Conservation (phyloP, 345 rosid genomes). For the Pugionium dolabratum region DNA sequence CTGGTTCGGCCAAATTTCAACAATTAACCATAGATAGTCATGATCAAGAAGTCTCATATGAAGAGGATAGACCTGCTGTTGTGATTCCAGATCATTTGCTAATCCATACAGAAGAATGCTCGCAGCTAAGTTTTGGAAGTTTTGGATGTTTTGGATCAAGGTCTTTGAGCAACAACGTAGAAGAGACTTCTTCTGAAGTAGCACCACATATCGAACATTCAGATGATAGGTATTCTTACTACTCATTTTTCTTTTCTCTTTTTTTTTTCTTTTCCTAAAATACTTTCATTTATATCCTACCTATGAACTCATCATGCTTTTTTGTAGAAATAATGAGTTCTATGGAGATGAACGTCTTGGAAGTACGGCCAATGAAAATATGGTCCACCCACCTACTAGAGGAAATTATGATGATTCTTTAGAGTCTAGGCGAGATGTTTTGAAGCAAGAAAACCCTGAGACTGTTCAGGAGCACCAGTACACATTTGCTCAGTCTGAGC, state of each 20-base stretch:
- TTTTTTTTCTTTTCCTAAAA: background rate
- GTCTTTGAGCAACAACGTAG: slow-evolving; percentile 58
- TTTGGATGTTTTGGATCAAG: slow-evolving; percentile 70
- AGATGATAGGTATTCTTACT: slow-evolving; percentile 62
- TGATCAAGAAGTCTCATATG: slow-evolving; percentile 50
- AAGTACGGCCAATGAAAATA: slow-evolving; percentile 56
- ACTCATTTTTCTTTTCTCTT: background rate
- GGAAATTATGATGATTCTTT: slow-evolving; percentile 63
- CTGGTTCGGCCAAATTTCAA: slow-evolving; percentile 58
- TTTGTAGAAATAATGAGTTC: slow-evolving; percentile 67
- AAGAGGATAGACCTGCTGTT: slow-evolving; percentile 73
- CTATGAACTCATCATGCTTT: background rate
- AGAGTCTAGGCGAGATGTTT: slow-evolving; percentile 59
- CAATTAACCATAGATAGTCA: slow-evolving; percentile 59
- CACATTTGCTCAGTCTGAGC: slow-evolving; percentile 62
- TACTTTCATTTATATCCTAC: background rate
- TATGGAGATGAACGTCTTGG: slow-evolving; percentile 72
- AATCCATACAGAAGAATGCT: slow-evolving; percentile 77
- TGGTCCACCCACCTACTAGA: slow-evolving; percentile 51
- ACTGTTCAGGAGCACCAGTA: slow-evolving; percentile 67
- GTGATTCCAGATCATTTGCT: slow-evolving; percentile 93
- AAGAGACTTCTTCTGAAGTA: slow-evolving; percentile 54
- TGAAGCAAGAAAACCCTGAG: slow-evolving; percentile 67
- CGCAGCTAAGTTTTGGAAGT: slow-evolving; percentile 95
- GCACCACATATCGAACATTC: slow-evolving; percentile 51